phyloP scores from a whole-genome alignment of 2,329 filamentous ascomycete genomes.

The Bertia moriformis region DNA sequence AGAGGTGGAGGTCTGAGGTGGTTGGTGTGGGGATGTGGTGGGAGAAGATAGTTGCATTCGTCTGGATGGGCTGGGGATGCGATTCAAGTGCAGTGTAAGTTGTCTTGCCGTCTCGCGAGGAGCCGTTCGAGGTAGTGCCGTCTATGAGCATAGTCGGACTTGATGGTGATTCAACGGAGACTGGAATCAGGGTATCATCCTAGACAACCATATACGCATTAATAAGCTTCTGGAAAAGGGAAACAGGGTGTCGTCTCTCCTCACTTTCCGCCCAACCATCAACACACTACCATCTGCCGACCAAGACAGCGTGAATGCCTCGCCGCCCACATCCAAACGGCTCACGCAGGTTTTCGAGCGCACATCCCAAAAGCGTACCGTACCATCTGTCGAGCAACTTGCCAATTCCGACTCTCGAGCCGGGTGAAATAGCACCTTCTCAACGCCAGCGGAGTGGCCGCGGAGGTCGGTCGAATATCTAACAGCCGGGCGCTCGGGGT shows the following conservation, averaged over 20 bases:
- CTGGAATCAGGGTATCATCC: constrained; percentile 29
- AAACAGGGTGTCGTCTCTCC: not conserved
- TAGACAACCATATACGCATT: constrained; percentile 8
- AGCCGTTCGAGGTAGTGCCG: constrained; percentile 4
- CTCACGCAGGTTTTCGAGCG: constrained; percentile 28
- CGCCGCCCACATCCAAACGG: constrained; percentile 28
- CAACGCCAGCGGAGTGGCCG: constrained; percentile 27
- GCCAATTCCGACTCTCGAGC: constrained; percentile 30
- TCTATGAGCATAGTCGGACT: constrained; percentile 14
- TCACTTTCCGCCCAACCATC: constrained; percentile 28
- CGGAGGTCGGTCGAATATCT: constrained; percentile 30
- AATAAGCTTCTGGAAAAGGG: constrained; percentile 2
- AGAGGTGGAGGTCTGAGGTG: constrained; percentile 21
- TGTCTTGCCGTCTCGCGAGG: constrained; percentile 7
- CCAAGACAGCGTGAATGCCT: constrained; percentile 30
- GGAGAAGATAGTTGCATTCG: constrained; percentile 29
- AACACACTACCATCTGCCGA: constrained; percentile 27
- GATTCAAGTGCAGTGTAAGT: constrained; percentile 21
- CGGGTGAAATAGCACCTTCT: constrained; percentile 31
- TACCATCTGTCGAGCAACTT: constrained; percentile 30
- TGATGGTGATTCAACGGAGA: constrained; percentile 22
- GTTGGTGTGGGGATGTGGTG: constrained; percentile 19
- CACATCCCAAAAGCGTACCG: constrained; percentile 32
- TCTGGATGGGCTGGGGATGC: constrained; percentile 26
- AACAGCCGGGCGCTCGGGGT: constrained; percentile 25